A percentile compares a stretch with the other conserved stretches of the same genome.
phyloP scores from a whole-genome alignment of 352 stramenopile species.

The Globisporangium paroecandrum region DNA sequence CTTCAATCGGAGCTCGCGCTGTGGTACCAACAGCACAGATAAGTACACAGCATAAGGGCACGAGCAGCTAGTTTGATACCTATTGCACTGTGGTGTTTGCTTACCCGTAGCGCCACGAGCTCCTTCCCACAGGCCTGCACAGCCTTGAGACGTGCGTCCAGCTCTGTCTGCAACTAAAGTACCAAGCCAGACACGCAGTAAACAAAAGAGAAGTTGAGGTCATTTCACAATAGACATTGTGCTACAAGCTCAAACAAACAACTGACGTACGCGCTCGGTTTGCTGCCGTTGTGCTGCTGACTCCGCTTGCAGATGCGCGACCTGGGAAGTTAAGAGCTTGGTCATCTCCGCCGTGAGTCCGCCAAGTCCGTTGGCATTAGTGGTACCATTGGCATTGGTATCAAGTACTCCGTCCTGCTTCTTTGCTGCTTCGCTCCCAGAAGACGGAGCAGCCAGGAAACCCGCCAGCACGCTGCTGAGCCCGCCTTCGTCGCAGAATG shows the following conservation, averaged over 20 bases:
- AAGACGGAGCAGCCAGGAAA: slow-evolving; percentile 21
- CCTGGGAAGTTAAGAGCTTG: slow-evolving; percentile 34
- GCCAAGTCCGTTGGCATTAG: neutral
- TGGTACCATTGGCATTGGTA: slow-evolving; percentile 10
- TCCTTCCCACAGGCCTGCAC: slow-evolving; percentile 63
- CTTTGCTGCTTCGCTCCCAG: neutral
- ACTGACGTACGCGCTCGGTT: slow-evolving; percentile 24
- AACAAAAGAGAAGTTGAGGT: neutral
- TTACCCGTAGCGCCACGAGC: slow-evolving; percentile 55
- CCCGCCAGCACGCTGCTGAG: slow-evolving; percentile 47
- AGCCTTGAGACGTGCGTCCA: slow-evolving; percentile 45
- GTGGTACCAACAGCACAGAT: neutral
- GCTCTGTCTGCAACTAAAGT: slow-evolving; percentile 52
- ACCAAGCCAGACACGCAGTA: neutral
- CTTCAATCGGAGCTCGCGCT: slow-evolving; percentile 51
- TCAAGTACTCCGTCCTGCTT: neutral
- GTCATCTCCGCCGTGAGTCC: slow-evolving; percentile 7
- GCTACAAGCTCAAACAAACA: neutral
- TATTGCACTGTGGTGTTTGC: neutral
- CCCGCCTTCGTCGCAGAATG: slow-evolving; percentile 68
- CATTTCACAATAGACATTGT: too few species aligned
- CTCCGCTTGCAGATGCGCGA: slow-evolving; percentile 48
- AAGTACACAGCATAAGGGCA: neutral
- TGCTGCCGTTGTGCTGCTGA: slow-evolving; percentile 41
- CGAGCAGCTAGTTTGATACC: neutral